A percentile compares a stretch with the other conserved stretches of the same genome.
Evolutionary conservation across 495 filamentous ascomycete species (phyloP).

Genomic region (Aspergillus avenaceus): DNA sequence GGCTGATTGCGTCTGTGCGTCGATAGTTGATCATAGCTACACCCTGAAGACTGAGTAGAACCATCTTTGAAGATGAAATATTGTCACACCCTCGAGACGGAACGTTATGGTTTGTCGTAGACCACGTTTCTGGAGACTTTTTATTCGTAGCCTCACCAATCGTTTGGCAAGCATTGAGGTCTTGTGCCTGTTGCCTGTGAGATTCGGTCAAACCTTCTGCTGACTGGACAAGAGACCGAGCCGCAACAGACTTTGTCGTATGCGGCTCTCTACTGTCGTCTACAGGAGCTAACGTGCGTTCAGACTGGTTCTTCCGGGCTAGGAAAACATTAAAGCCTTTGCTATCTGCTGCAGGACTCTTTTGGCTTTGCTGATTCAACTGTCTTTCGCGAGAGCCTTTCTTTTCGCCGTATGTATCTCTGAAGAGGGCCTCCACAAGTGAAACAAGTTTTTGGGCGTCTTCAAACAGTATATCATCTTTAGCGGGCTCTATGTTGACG

Average conservation of each 20-base stretch:
- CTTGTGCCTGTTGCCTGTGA: not conserved
- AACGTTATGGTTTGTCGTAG: constrained; percentile 24
- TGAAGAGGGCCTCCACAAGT: constrained; percentile 53
- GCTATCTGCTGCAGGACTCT: not conserved
- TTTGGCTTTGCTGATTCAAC: constrained; percentile 4
- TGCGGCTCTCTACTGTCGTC: not conserved
- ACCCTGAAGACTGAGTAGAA: not conserved
- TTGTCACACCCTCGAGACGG: constrained; percentile 11
- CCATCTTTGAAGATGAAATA: not conserved
- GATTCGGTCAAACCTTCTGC: not conserved
- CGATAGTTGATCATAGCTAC: not conserved
- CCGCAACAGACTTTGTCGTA: not conserved
- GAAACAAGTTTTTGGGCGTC: constrained; percentile 51
- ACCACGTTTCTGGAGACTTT: constrained; percentile 27
- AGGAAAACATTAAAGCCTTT: constrained; percentile 22
- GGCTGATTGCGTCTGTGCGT: not conserved
- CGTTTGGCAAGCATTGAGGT: not conserved
- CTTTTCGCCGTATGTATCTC: constrained; percentile 49
- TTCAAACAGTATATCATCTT: constrained; percentile 81
- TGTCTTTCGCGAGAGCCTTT: not conserved
- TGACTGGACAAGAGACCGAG: not conserved
- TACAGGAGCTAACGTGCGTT: not conserved
- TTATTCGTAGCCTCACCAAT: not conserved
- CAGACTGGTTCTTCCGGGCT: constrained; percentile 10
- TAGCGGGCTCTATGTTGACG: constrained; percentile 83